Conservation (phyloP, 2,329 filamentous ascomycete genomes). For the Xylaria arbuscula region DNA sequence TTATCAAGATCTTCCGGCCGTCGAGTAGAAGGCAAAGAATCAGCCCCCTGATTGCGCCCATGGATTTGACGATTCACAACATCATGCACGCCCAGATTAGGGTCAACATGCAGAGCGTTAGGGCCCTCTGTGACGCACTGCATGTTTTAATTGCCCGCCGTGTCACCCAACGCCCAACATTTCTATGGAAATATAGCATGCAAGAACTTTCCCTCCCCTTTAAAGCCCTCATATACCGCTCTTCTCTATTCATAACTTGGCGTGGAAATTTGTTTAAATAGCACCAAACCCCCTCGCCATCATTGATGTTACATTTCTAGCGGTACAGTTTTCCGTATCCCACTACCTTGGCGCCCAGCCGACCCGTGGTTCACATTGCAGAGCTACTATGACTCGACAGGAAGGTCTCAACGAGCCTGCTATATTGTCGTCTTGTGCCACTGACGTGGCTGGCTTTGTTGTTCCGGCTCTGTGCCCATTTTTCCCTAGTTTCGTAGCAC, state of each 20-base stretch:
- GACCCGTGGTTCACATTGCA: conserved; percentile 29
- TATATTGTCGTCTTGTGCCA: conserved; percentile 28
- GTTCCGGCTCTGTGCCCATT: conserved; percentile 5
- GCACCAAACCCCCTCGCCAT: conserved; percentile 1
- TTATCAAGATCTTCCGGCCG: background rate
- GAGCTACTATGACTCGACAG: conserved; percentile 36
- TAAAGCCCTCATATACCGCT: background rate
- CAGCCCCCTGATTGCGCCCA: background rate
- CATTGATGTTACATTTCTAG: conserved; percentile 25
- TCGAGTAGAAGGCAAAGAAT: background rate
- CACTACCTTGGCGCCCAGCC: conserved; percentile 36
- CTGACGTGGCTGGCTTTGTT: conserved; percentile 30
- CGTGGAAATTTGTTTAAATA: conserved; percentile 1
- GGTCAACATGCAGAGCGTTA: conserved; percentile 11
- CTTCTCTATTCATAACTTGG: background rate
- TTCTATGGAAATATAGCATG: background rate
- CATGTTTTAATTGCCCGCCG: conserved; percentile 9
- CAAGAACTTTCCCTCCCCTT: background rate
- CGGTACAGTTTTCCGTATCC: conserved; percentile 32
- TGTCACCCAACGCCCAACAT: conserved; percentile 18
- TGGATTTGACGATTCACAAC: conserved; percentile 12
- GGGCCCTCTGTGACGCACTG: conserved; percentile 6
- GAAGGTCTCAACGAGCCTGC: conserved; percentile 33
- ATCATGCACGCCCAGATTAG: conserved; percentile 20
- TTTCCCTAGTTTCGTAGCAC: conserved; percentile 20